Percentiles rank a stretch among this genome's conserved stretches.
These are phyloP conservation scores for Russula emetica DNA, from an alignment of 768 basidiomycete species.

Conservation along the genomic window DNA sequence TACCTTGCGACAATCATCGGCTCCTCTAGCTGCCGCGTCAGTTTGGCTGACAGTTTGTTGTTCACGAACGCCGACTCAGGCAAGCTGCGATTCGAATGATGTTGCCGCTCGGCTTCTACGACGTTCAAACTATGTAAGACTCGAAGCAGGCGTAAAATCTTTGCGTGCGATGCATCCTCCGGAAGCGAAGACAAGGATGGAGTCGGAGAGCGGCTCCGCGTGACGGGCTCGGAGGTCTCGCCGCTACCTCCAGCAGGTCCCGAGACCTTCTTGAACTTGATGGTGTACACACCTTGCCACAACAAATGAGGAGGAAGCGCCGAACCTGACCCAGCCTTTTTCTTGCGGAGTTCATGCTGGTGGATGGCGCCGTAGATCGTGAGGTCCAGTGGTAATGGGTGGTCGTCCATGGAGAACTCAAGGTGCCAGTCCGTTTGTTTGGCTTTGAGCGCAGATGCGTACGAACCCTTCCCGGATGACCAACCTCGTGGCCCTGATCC, in stretches of 20 bases:
- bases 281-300: conserved; percentile 86
- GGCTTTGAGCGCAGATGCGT: conserved; percentile 89
- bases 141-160: conserved; percentile 85
- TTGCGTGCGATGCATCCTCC: conserved; percentile 79
- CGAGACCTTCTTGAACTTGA: conserved; percentile 89
- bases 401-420: conserved; percentile 91
- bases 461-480: conserved; percentile 56
- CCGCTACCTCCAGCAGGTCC: conserved; percentile 57
- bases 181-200: conserved; percentile 75
- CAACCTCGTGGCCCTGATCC: conserved; percentile 35
- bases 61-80: conserved; percentile 89
- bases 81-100: conserved; percentile 54
- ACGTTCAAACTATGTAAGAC: conserved; percentile 82
- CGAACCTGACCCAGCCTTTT: conserved; percentile 43
- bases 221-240: conserved; percentile 43
- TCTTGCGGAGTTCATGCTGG: conserved; percentile 80
- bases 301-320: conserved; percentile 61
- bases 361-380: conserved; percentile 97
- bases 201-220: conserved; percentile 56
- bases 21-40: conserved; percentile 96
- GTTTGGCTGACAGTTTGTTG: conserved; percentile 95
- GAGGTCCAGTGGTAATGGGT: conserved; percentile 74
- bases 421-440: conserved; percentile 97
- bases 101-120: conserved; percentile 59
- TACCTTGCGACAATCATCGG: conserved; percentile 99